A percentile compares a stretch with the other conserved stretches of the same genome.
These are phyloP conservation scores for Penicillium subrubescens DNA, from an alignment of 495 filamentous ascomycete genomes.

Conservation along the genomic window DNA sequence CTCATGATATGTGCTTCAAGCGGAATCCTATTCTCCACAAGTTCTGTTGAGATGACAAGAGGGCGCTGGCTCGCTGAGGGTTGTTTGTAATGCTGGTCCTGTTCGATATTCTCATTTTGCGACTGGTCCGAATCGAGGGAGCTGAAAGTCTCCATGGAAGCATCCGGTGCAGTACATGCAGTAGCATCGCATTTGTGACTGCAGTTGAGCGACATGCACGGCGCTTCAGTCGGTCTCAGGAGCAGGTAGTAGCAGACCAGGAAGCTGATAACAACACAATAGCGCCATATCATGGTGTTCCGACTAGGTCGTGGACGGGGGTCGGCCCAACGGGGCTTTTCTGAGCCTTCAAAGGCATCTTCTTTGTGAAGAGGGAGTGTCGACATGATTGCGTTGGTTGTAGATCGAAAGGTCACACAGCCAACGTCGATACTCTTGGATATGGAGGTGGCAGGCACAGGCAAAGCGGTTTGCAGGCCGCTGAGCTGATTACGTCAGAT, in stretches of 20 bases:
- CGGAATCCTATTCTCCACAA: constrained; percentile 55
- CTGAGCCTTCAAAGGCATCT: constrained; percentile 12
- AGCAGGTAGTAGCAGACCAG: constrained; percentile 24
- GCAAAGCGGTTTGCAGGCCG: neutral
- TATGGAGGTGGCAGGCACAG: neutral
- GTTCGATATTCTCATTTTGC: neutral
- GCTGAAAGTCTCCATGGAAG: neutral
- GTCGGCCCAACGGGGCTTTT: constrained; percentile 1
- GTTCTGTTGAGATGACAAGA: neutral
- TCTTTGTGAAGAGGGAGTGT: constrained; percentile 28
- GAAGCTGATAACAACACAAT: constrained; percentile 21
- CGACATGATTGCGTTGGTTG: constrained; percentile 21
- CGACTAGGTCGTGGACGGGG: constrained; percentile 15
- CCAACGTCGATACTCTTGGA: neutral
- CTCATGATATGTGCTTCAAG: constrained; percentile 93
- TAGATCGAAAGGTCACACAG: neutral
- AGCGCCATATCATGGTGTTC: constrained; percentile 16
- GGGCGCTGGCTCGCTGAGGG: neutral
- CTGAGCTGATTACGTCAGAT: constrained; percentile 2
- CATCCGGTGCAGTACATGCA: neutral
- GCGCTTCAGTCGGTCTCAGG: constrained; percentile 16
- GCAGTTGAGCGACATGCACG: neutral
- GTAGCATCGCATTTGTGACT: neutral
- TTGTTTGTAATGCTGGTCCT: neutral
- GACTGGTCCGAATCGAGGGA: neutral